These are phyloP conservation scores for Neurospora sp. DNA, from an alignment of 495 filamentous ascomycete genomes.

Conservation along the genomic window DNA sequence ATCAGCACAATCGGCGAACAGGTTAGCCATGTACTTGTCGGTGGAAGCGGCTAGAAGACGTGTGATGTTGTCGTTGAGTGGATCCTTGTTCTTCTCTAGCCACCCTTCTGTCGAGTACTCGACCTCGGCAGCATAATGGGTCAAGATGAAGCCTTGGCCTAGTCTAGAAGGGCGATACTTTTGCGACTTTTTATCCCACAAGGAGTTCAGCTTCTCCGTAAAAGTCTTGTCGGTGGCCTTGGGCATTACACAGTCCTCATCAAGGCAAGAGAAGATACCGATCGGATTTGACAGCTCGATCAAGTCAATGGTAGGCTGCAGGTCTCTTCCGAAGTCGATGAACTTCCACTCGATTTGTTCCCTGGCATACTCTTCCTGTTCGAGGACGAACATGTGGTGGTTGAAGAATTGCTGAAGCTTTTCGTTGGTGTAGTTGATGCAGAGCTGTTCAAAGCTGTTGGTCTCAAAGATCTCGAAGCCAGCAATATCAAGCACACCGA, in stretches of 20 bases:
- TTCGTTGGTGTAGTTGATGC: slow-evolving; percentile 99
- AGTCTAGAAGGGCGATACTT: slow-evolving; percentile 88
- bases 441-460: slow-evolving; percentile 98
- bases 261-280: slow-evolving; percentile 95
- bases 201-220: slow-evolving; percentile 89
- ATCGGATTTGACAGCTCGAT: slow-evolving; percentile 96
- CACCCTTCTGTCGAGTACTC: slow-evolving; percentile 93
- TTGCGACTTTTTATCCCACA: slow-evolving; percentile 91
- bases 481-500: slow-evolving; percentile 97
- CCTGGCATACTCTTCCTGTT: slow-evolving; percentile 96
- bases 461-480: slow-evolving; percentile 98
- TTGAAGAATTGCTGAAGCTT: slow-evolving; percentile 99
- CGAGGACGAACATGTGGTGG: slow-evolving; percentile 99
- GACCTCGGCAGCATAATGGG: slow-evolving; percentile 95
- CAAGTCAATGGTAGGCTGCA: slow-evolving; percentile 96
- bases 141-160: slow-evolving; percentile 91
- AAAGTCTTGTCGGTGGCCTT: slow-evolving; percentile 96
- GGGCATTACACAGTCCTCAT: slow-evolving; percentile 98
- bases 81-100: slow-evolving; percentile 99
- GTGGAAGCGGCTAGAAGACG: slow-evolving; percentile 72
- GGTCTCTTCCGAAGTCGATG: slow-evolving; percentile 94
- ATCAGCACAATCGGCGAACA: slow-evolving; percentile 85
- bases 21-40: slow-evolving; percentile 69
- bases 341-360: slow-evolving; percentile 99
- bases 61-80: slow-evolving; percentile 92